These are phyloP conservation scores for Botrytis deweyae DNA, from an alignment of 2,329 filamentous ascomycete genomes.

Conservation along the genomic window DNA sequence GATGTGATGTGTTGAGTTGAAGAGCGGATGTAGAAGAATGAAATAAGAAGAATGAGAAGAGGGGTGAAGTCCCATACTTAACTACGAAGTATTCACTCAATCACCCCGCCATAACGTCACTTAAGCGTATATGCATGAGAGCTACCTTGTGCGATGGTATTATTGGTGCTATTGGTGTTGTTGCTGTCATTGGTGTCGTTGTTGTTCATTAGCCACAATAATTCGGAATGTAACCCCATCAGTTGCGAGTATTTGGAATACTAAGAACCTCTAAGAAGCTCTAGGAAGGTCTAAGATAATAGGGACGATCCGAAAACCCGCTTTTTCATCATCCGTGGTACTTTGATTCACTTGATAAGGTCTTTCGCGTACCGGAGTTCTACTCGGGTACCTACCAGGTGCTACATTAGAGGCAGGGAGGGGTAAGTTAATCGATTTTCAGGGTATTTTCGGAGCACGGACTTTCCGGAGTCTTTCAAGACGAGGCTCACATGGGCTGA, in stretches of 20 bases:
- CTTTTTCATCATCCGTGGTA: not conserved
- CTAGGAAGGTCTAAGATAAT: constrained; percentile 4
- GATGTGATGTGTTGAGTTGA: not conserved
- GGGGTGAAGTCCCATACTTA: constrained; percentile 1
- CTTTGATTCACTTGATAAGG: not conserved
- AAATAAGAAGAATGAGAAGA: not conserved
- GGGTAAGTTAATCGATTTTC: not conserved
- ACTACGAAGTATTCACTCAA: not conserved
- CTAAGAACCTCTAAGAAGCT: constrained; percentile 4
- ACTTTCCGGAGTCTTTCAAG: not conserved
- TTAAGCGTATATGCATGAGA: not conserved
- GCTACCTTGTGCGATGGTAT: not conserved
- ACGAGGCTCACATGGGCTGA: not conserved
- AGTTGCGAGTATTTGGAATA: constrained; percentile 11
- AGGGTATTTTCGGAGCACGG: not conserved
- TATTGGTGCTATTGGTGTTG: not conserved
- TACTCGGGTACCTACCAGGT: too few relatives aligned
- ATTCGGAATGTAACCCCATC: not conserved
- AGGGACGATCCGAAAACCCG: not conserved
- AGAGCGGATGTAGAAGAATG: not conserved
- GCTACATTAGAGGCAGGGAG: not conserved
- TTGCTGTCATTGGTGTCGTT: not conserved
- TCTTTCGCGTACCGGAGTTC: not conserved
- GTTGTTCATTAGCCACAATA: not conserved
- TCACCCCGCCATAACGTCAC: constrained; percentile 8